A percentile compares a stretch with the other conserved stretches of the same genome.
Conservation (phyloP, 2,329 filamentous ascomycete species). For the Epichloe gansuensis region DNA sequence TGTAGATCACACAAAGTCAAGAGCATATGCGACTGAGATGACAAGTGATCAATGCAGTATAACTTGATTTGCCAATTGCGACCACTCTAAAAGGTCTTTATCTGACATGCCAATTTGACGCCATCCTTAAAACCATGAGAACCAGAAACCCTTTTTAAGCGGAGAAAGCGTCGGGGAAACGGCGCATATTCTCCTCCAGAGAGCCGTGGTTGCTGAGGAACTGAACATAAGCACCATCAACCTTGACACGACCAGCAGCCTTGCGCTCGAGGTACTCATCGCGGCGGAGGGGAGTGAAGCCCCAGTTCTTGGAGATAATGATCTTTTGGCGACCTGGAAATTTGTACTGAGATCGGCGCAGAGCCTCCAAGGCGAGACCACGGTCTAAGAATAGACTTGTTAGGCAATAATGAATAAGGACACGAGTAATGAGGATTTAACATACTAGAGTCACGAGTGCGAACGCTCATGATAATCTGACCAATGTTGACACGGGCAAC, state of each 20-base stretch:
- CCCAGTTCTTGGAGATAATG: slow-evolving; percentile 99
- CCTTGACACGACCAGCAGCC: slow-evolving; percentile 83
- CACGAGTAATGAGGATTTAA: slow-evolving; percentile 12
- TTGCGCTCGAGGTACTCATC: slow-evolving; percentile 97
- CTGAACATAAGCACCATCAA: slow-evolving; percentile 98
- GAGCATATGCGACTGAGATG: background rate
- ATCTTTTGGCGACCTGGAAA: slow-evolving; percentile 99
- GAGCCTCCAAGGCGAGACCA: slow-evolving; percentile 88
- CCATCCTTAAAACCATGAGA: slow-evolving; percentile 29
- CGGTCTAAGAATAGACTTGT: slow-evolving; percentile 46
- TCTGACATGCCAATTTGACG: slow-evolving; percentile 33
- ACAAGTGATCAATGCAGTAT: slow-evolving; percentile 7
- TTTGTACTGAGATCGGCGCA: slow-evolving; percentile 99
- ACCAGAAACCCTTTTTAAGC: slow-evolving; percentile 30
- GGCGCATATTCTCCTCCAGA: slow-evolving; percentile 75
- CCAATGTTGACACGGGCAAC: slow-evolving; percentile 99
- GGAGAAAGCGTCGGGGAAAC: slow-evolving; percentile 88
- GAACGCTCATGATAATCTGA: slow-evolving; percentile 95
- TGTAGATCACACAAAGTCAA: background rate
- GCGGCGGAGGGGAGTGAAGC: slow-evolving; percentile 97
- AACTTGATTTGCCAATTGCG: slow-evolving; percentile 22
- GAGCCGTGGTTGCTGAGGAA: slow-evolving; percentile 92
- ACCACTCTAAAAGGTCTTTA: slow-evolving; percentile 21
- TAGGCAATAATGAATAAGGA: background rate
- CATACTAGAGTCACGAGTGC: slow-evolving; percentile 86